A percentile compares a stretch with the other conserved stretches of the same genome.
Conservation (phyloP, 2,329 filamentous ascomycete species). For the Cercospora sesami region DNA sequence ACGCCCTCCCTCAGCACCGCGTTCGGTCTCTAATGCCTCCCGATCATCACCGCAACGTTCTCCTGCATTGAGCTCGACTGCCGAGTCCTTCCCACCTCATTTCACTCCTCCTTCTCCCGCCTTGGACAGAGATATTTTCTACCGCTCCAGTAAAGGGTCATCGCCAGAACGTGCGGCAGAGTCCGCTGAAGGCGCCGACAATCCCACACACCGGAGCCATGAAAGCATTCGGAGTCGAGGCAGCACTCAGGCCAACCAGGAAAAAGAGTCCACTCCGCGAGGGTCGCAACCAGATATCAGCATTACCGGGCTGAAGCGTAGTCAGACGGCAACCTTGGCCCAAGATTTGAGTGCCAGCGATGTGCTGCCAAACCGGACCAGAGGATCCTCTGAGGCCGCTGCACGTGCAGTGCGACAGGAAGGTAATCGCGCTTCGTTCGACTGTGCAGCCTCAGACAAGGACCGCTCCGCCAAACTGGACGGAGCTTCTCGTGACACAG, state of each 20-base stretch:
- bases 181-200: slow-evolving; percentile 27
- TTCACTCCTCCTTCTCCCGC: slow-evolving; percentile 59
- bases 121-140: slow-evolving; percentile 19
- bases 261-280: slow-evolving; percentile 27
- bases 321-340: slow-evolving; percentile 21
- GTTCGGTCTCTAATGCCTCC: slow-evolving; percentile 36
- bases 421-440: slow-evolving; percentile 9
- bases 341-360: slow-evolving; percentile 17
- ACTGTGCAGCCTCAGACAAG: background rate
- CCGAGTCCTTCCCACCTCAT: slow-evolving; percentile 50
- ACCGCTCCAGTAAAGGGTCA: slow-evolving; percentile 33
- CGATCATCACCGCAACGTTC: slow-evolving; percentile 38
- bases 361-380: slow-evolving; percentile 8
- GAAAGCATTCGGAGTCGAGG: slow-evolving; percentile 25
- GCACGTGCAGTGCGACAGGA: slow-evolving; percentile 7
- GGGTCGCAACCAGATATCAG: slow-evolving; percentile 21
- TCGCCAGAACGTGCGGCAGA: slow-evolving; percentile 40
- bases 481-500: slow-evolving; percentile 23
- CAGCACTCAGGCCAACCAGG: slow-evolving; percentile 26
- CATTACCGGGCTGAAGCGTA: slow-evolving; percentile 18
- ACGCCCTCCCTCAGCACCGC: slow-evolving; percentile 23
- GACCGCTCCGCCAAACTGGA: slow-evolving; percentile 12
- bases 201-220: slow-evolving; percentile 23
- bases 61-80: slow-evolving; percentile 34
- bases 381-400: slow-evolving; percentile 20